Percentiles rank a stretch among this genome's conserved stretches.
Conservation (phyloP, 106 monocot species). For the Iris macrosiphon region DNA sequence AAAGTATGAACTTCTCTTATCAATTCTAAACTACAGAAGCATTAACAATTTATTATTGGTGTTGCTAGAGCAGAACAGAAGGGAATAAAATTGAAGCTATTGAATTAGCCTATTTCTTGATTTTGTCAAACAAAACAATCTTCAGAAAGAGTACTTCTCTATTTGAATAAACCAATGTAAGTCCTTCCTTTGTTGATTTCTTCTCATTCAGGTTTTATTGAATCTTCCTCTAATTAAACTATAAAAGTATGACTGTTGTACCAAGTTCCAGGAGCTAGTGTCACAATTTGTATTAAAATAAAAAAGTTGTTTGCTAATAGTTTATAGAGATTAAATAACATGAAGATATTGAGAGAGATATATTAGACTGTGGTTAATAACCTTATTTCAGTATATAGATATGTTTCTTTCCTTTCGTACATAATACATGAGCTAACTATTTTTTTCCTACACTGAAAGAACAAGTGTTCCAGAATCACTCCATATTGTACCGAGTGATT, state of each 20-base stretch:
- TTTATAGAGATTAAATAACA: no score
- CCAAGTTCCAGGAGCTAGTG: not conserved
- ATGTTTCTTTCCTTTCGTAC: no score
- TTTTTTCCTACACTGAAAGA: no score
- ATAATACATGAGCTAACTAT: not conserved
- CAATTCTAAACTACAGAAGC: not conserved
- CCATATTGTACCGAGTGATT: no score
- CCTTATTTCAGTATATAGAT: not conserved
- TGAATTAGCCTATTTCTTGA: slow-evolving; percentile 74
- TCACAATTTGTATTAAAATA: not conserved
- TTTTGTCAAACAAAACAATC: slow-evolving; percentile 54
- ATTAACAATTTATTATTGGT: slow-evolving; percentile 3
- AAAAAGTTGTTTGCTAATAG: no score
- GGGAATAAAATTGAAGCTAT: slow-evolving; percentile 46
- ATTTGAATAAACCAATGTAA: slow-evolving; percentile 80
- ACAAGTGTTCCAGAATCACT: no score
- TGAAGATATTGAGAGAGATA: no score
- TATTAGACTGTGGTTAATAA: no score
- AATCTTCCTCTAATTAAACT: no score
- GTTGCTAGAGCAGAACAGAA: slow-evolving; percentile 83
- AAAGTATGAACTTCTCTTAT: not conserved
- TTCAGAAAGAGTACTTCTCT: slow-evolving; percentile 62
- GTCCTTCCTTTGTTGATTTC: slow-evolving; percentile 5
- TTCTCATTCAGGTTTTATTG: no score
- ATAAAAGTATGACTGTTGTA: no score